Percentiles rank a stretch among this genome's conserved stretches.
Conservation (phyloP, 345 rosid genomes). For the Aquilaria yunnanensis region DNA sequence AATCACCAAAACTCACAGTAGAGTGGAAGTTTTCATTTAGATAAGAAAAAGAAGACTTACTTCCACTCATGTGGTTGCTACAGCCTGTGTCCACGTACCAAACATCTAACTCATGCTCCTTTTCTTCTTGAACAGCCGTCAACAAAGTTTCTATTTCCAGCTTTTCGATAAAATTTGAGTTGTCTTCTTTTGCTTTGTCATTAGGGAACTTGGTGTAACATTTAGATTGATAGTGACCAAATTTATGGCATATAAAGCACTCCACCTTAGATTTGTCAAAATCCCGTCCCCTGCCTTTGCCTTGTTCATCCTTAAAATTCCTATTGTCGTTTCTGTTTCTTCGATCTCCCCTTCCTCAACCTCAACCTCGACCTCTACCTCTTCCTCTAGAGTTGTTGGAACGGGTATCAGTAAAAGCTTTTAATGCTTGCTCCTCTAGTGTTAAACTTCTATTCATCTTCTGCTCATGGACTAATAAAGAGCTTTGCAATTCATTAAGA, state of each 20-base stretch:
- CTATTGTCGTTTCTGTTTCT: neutral
- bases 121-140: neutral
- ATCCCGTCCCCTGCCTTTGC: slow-evolving; percentile 8
- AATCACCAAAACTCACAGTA: neutral
- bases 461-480: slow-evolving; percentile 3
- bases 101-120: neutral
- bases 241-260: neutral
- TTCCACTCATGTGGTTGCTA: slow-evolving; percentile 5
- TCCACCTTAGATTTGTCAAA: slow-evolving; percentile 6
- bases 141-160: neutral
- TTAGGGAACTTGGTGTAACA: neutral
- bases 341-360: neutral
- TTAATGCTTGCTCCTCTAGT: slow-evolving; percentile 2
- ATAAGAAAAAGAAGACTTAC: slow-evolving; percentile 1
- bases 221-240: slow-evolving; percentile 4
- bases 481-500: slow-evolving; percentile 6
- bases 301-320: neutral
- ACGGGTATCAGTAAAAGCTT: neutral
- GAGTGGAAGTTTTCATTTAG: neutral
- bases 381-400: neutral
- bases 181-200: neutral
- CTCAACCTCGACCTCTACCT: slow-evolving; percentile 1
- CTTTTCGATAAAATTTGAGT: neutral
- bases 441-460: neutral
- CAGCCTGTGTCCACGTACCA: neutral